Evolutionary conservation across 1,139 yeast species (phyloP), one percentile per base, ranked within the genome.

Genomic region (Nakaseomyces delphensis): DNA sequence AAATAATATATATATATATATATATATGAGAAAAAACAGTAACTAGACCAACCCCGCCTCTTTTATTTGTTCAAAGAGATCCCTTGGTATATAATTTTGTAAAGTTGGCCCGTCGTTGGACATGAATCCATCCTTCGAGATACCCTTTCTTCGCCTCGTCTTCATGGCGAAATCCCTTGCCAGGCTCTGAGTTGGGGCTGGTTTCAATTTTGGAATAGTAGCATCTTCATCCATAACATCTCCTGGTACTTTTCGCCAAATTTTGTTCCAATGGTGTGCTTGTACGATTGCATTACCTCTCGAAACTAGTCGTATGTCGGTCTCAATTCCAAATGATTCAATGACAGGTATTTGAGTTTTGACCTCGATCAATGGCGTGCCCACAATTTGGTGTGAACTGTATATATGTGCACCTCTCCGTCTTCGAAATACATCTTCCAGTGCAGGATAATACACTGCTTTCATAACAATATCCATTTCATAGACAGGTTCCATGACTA

Each of bases 121-220:
- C 46, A 79, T 60, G 39, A 54, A 55, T 4, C 84, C 94, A 7
- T 80, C 89, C 9, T 50, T 51, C 2, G 73, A 69, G 31, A 81
- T 59, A 0, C 96, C 97, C 60, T 87, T 89, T 51, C 96, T 72
- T 52, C 79, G 76, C 58, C 99, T 72, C 0, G 96, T 87, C 62
- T 93, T 93, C 63, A 84, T 65, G 37, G 87, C 81, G 56, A 89
- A 86, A 62, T 93, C 98, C 46, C 98, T 69, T 0, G 96, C 91
- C 49, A 89, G 65, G 1, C 83, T 79, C 19, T 69, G 68, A 0
- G 69, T 63, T 3, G 82, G 79, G 1, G 91, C 96, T 0, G 96
- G 84, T 51, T 77, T 77, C 56, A 91, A 68, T 32, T 79, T 73
- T 8, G 87, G 87, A 36, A 86, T 71, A 42, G 65, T 67, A 13